Evolutionary conservation across 352 stramenopile species (phyloP).

Genomic region (Phytophthora meadii): DNA sequence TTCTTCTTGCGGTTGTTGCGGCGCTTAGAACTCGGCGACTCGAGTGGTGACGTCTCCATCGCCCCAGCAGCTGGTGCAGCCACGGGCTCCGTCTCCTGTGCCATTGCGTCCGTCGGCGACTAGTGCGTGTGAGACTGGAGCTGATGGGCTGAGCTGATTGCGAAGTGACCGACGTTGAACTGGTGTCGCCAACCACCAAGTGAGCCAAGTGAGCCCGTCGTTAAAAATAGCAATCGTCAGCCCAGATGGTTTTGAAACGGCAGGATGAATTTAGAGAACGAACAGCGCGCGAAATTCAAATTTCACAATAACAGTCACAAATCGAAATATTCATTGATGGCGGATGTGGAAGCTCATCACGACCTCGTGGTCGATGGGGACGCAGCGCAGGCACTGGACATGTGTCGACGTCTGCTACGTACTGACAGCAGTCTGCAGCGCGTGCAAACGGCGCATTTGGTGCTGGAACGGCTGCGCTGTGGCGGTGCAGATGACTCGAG

Average conservation of each 20-base stretch:
- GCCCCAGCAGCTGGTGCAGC: background rate
- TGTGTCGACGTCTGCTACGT: conserved; percentile 66
- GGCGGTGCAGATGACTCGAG: conserved; percentile 53
- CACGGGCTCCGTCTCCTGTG: conserved; percentile 29
- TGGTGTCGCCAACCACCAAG: conserved; percentile 16
- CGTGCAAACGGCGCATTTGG: conserved; percentile 54
- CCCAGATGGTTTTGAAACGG: conserved; percentile 32
- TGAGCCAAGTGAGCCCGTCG: conserved; percentile 20
- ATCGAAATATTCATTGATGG: background rate
- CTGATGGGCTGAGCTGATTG: conserved; percentile 15
- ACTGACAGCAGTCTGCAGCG: conserved; percentile 48
- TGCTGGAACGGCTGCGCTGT: conserved; percentile 75
- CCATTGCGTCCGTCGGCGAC: conserved; percentile 17
- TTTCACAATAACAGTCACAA: too few relatives aligned
- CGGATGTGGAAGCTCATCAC: conserved; percentile 44
- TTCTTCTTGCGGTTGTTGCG: conserved; percentile 37
- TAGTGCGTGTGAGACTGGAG: background rate
- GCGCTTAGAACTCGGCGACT: conserved; percentile 27
- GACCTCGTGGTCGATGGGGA: conserved; percentile 61
- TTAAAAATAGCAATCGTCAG: conserved; percentile 20
- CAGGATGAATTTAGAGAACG: background rate
- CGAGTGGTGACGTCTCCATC: conserved; percentile 4
- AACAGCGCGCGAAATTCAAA: too few relatives aligned
- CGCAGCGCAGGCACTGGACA: conserved; percentile 46
- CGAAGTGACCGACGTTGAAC: conserved; percentile 23